Conservation (phyloP, 1,284 basidiomycete species). For the Mrakiaceae sp. region DNA sequence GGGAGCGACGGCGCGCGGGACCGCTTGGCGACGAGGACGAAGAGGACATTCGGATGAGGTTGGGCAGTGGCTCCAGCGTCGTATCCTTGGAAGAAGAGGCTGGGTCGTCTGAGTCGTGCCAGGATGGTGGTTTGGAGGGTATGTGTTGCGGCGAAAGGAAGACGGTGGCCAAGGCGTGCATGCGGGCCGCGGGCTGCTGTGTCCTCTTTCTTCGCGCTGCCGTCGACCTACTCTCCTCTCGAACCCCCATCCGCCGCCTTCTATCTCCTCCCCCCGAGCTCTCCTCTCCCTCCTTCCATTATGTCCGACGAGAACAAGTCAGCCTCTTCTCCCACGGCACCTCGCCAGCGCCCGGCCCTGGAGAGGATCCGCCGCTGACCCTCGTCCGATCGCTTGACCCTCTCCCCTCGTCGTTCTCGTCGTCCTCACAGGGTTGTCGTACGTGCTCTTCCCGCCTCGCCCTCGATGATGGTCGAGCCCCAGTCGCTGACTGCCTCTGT, state of each 20-base stretch:
- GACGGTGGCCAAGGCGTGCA: too few relatives aligned
- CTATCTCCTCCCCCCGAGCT: background rate
- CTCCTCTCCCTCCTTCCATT: background rate
- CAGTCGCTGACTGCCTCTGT: background rate
- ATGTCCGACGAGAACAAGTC: background rate
- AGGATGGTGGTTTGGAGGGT: too few relatives aligned
- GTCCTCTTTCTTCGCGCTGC: too few relatives aligned
- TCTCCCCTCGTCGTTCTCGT: background rate
- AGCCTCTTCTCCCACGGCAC: too few relatives aligned
- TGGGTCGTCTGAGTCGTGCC: too few relatives aligned
- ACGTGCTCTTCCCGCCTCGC: background rate
- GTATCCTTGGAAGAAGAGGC: too few relatives aligned
- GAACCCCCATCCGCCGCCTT: background rate
- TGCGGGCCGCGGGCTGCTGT: too few relatives aligned
- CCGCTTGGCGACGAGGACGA: too few relatives aligned
- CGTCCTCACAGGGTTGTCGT: constrained; percentile 1
- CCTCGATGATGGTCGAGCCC: background rate
- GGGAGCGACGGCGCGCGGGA: constrained; percentile 19
- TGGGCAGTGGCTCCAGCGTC: too few relatives aligned
- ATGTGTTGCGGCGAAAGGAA: too few relatives aligned
- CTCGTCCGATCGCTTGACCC: background rate
- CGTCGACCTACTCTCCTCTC: background rate
- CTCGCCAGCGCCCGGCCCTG: too few relatives aligned
- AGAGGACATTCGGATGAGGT: too few relatives aligned
- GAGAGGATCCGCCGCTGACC: background rate